Conservation (phyloP, 495 filamentous ascomycete genomes). For the Tuber melanosporum region DNA sequence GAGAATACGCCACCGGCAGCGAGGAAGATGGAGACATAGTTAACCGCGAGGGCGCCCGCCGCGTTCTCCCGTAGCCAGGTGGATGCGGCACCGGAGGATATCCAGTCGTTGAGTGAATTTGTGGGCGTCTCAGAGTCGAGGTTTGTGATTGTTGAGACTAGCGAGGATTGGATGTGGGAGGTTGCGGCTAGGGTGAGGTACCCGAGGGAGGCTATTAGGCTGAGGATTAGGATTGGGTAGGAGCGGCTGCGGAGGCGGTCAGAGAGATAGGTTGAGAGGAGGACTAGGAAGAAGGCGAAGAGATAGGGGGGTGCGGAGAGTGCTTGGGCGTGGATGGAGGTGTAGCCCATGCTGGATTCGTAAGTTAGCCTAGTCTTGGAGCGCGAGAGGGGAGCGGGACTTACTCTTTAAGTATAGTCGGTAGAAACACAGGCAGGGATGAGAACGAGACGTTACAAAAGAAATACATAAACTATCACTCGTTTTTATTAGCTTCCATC, state of each 20-base stretch:
- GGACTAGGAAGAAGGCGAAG: slow-evolving; percentile 62
- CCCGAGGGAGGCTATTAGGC: slow-evolving; percentile 59
- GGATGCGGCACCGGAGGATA: slow-evolving; percentile 7
- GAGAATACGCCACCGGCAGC: slow-evolving; percentile 65
- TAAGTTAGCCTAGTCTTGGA: background rate
- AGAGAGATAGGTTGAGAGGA: slow-evolving; percentile 62
- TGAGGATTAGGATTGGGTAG: slow-evolving; percentile 56
- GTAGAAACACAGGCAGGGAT: slow-evolving; percentile 80
- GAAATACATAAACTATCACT: slow-evolving; percentile 49
- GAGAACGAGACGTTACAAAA: slow-evolving; percentile 63
- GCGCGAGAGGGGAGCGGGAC: background rate
- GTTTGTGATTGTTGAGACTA: slow-evolving; percentile 22
- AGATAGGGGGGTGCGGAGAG: slow-evolving; percentile 79
- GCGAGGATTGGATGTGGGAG: slow-evolving; percentile 38
- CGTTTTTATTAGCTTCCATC: slow-evolving; percentile 8
- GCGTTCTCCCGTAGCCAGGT: slow-evolving; percentile 28
- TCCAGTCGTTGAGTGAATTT: background rate
- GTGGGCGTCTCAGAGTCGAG: slow-evolving; percentile 19
- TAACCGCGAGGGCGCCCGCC: slow-evolving; percentile 47
- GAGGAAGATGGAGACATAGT: slow-evolving; percentile 65
- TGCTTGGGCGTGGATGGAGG: slow-evolving; percentile 65
- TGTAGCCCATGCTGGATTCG: slow-evolving; percentile 59
- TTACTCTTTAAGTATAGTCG: slow-evolving; percentile 61
- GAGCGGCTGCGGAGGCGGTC: slow-evolving; percentile 69
- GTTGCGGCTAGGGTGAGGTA: slow-evolving; percentile 65